These are phyloP conservation scores for Fusarium napiforme DNA, from an alignment of 2,329 filamentous ascomycete genomes.

Conservation along the genomic window DNA sequence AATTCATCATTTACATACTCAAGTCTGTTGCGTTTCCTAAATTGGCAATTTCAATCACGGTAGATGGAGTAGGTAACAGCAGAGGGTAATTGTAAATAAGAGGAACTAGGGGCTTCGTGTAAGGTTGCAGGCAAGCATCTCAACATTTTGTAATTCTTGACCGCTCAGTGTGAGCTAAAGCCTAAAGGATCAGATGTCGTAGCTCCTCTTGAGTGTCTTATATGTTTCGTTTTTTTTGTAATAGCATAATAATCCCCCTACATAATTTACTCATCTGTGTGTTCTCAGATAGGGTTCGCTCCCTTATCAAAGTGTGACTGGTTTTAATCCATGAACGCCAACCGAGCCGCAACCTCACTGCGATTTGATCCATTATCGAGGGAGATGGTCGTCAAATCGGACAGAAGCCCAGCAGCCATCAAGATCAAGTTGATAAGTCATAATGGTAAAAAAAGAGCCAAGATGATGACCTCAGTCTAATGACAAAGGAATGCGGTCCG, in stretches of 20 bases:
- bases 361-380: neutral
- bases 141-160: neutral
- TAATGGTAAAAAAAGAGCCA: neutral
- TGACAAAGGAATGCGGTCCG: conserved; percentile 20
- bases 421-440: neutral
- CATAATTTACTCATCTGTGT: neutral
- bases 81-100: too few species aligned
- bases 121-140: neutral
- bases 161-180: neutral
- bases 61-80: neutral
- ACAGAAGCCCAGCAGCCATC: neutral
- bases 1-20: neutral
- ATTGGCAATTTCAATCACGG: neutral
- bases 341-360: conserved; percentile 2
- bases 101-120: neutral
- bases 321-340: conserved; percentile 5
- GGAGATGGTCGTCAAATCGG: neutral
- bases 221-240: neutral
- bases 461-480: conserved; percentile 20
- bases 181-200: too few species aligned
- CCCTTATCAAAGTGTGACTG: neutral
- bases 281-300: conserved; percentile 17
- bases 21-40: neutral
- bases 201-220: neutral
- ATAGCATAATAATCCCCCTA: neutral